Conservation (phyloP, 495 filamentous ascomycete genomes). For the Xeromyces bisporus region DNA sequence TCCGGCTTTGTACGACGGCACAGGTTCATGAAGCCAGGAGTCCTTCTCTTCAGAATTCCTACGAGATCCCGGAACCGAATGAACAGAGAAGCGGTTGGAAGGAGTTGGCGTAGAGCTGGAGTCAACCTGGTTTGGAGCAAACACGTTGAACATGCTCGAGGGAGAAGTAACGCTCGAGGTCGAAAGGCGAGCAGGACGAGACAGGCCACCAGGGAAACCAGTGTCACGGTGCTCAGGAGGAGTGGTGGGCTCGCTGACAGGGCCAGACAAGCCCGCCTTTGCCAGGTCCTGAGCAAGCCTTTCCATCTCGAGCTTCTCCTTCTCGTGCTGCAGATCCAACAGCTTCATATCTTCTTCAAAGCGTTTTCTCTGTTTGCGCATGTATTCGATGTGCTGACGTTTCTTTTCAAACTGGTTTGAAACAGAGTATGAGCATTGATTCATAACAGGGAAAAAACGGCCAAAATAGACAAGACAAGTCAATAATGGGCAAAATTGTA, state of each 20-base stretch:
- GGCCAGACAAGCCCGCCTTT: conserved; percentile 43
- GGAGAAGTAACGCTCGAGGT: conserved; percentile 68
- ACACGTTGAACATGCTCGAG: conserved; percentile 56
- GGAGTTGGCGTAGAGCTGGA: conserved; percentile 30
- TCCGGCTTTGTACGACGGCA: conserved; percentile 18
- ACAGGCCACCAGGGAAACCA: conserved; percentile 53
- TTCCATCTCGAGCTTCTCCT: conserved; percentile 65
- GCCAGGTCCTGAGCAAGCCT: conserved; percentile 63
- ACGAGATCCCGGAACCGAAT: conserved; percentile 73
- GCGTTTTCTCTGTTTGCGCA: conserved; percentile 66
- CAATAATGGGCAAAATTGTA: conserved; percentile 1
- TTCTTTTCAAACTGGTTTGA: conserved; percentile 71
- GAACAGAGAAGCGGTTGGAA: conserved; percentile 41
- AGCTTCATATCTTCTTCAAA: conserved; percentile 81
- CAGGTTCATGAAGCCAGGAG: conserved; percentile 15
- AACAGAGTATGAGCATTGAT: conserved; percentile 11
- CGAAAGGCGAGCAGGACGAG: conserved; percentile 68
- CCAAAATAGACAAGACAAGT: not conserved
- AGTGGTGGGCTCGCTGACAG: conserved; percentile 85
- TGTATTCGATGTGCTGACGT: conserved; percentile 65
- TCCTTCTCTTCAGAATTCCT: conserved; percentile 41
- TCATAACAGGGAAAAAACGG: not conserved
- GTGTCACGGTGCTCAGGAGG: conserved; percentile 84
- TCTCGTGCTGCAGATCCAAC: conserved; percentile 64
- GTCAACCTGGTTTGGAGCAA: conserved; percentile 54